A percentile compares a stretch with the other conserved stretches of the same genome.
phyloP scores from a whole-genome alignment of 805 yeast species.

The Yarrowia porcina region DNA sequence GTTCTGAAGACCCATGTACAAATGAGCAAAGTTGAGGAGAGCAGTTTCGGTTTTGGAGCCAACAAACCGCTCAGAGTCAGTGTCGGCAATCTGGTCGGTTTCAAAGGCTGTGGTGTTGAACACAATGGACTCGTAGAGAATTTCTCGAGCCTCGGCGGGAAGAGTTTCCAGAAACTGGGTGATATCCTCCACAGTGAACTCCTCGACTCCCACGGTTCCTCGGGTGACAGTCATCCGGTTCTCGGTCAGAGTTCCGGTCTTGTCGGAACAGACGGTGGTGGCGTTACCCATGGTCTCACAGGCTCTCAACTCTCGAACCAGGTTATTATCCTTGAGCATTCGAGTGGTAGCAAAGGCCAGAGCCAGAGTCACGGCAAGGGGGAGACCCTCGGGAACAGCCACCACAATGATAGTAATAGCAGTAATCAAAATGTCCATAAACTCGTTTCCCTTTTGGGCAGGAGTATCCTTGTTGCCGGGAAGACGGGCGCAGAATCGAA shows the following conservation, averaged over 20 bases:
- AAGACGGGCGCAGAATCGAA: slow-evolving; percentile 65
- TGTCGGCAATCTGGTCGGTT: slow-evolving; percentile 43
- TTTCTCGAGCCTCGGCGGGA: slow-evolving; percentile 25
- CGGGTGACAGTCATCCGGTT: slow-evolving; percentile 87
- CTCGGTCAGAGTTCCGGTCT: slow-evolving; percentile 95
- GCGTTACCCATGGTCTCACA: slow-evolving; percentile 99
- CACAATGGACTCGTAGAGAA: slow-evolving; percentile 56
- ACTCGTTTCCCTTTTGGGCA: slow-evolving; percentile 78
- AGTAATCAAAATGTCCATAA: slow-evolving; percentile 81
- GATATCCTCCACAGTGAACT: slow-evolving; percentile 39
- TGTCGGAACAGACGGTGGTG: slow-evolving; percentile 94
- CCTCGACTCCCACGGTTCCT: slow-evolving; percentile 58
- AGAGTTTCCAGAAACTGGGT: slow-evolving; percentile 23
- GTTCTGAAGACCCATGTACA: slow-evolving; percentile 45
- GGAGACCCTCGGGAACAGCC: slow-evolving; percentile 99
- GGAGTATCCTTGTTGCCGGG: slow-evolving; percentile 50
- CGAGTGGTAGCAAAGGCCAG: slow-evolving; percentile 97
- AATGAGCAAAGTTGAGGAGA: slow-evolving; percentile 62
- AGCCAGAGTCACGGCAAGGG: slow-evolving; percentile 94
- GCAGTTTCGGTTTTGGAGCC: slow-evolving; percentile 98
- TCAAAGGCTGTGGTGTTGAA: slow-evolving; percentile 91
- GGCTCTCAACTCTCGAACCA: slow-evolving; percentile 88
- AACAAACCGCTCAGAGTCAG: slow-evolving; percentile 55
- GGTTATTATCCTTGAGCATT: slow-evolving; percentile 93
- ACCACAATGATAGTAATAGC: slow-evolving; percentile 92